Evolutionary conservation across 2,329 filamentous ascomycete species (phyloP), one percentile per base, ranked within the genome.

Genomic region (Arachnomyces sp.): DNA sequence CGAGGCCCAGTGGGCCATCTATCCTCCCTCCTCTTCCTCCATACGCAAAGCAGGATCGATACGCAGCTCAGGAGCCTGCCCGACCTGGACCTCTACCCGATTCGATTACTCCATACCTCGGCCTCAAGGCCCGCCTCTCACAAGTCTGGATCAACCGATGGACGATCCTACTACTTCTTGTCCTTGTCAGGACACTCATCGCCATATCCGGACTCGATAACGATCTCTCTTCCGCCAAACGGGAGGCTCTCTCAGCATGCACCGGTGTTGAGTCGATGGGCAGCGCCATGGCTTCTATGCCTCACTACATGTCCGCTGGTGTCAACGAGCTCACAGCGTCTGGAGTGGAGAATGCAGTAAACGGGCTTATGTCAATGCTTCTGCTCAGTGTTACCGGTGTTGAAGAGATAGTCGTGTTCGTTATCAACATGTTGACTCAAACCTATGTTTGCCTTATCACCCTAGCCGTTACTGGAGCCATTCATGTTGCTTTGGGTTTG

Each of bases 141-240:
- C 92, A 98, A 71, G 76, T 93, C 63, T 95, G 90, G 88, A 81
- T 98, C 68, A 96, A 98, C 71, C 79, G 85, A 64, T 98, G 92
- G 92, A 96, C 92, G 30, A 73, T 96, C 44, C 74, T 98, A 35
- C 73, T 96, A 35, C 63, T 94, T 43, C 79, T 98, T 39, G 81
- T 96, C 41, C 79, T 98, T 38, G 77, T 83, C 47, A 79, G 89
- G 42, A 76, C 90, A 44, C 67, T 98, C 38, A 71, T 96, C 44
- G 79, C 89, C 29, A 76, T 90, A 40, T 73, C 74, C 40, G 75
- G 76, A 52, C 75, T 95, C 47, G 73, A 88, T 57, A 72, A 78
- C 51, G 80, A 89, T 57, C 76, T 96, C 48, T 77, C 65, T 39
- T 79, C 80, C 42, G 90, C 92, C 35, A 82, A 87, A 60, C 64